A percentile compares a stretch with the other conserved stretches of the same genome.
Evolutionary conservation across 2,329 filamentous ascomycete species (phyloP).

Genomic region (Colletotrichum zoysiae): DNA sequence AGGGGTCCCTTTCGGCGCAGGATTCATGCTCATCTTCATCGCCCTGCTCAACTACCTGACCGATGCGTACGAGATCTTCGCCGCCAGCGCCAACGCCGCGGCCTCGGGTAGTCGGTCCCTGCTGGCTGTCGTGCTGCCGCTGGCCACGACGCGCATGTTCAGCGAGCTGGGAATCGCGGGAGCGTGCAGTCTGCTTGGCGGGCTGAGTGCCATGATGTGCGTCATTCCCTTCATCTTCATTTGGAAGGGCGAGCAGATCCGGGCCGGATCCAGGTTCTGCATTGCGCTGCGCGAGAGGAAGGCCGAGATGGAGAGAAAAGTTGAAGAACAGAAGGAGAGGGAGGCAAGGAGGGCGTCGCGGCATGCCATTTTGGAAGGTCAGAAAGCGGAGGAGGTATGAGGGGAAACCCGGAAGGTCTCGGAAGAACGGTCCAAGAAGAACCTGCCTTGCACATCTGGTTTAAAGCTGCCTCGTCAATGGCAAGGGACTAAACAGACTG

Average conservation of each 20-base stretch:
- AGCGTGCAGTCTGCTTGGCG: slow-evolving; percentile 66
- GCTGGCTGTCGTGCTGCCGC: slow-evolving; percentile 61
- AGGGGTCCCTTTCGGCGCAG: slow-evolving; percentile 71
- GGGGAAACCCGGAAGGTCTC: not conserved
- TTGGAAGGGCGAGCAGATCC: slow-evolving; percentile 67
- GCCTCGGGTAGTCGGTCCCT: slow-evolving; percentile 42
- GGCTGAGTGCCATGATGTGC: slow-evolving; percentile 63
- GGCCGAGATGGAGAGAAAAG: slow-evolving; percentile 57
- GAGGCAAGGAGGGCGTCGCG: slow-evolving; percentile 17
- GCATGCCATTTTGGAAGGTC: not conserved
- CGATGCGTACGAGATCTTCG: slow-evolving; percentile 76
- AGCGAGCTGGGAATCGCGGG: slow-evolving; percentile 59
- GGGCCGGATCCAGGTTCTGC: slow-evolving; percentile 71
- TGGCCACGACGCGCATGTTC: slow-evolving; percentile 67
- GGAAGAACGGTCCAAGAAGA: too few relatives aligned
- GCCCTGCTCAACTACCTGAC: slow-evolving; percentile 74
- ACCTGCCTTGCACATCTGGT: not conserved
- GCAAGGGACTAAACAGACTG: not conserved
- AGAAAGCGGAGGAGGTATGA: slow-evolving; percentile 27
- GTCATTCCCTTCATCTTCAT: slow-evolving; percentile 65
- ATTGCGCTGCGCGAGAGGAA: slow-evolving; percentile 67
- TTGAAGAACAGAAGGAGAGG: slow-evolving; percentile 53
- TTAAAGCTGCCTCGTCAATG: not conserved
- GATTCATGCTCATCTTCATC: slow-evolving; percentile 74
- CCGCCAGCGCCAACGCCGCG: slow-evolving; percentile 49